A percentile compares a stretch with the other conserved stretches of the same genome.
These are phyloP conservation scores for Fusarium begoniae DNA, from an alignment of 2,329 filamentous ascomycete species.

Conservation along the genomic window DNA sequence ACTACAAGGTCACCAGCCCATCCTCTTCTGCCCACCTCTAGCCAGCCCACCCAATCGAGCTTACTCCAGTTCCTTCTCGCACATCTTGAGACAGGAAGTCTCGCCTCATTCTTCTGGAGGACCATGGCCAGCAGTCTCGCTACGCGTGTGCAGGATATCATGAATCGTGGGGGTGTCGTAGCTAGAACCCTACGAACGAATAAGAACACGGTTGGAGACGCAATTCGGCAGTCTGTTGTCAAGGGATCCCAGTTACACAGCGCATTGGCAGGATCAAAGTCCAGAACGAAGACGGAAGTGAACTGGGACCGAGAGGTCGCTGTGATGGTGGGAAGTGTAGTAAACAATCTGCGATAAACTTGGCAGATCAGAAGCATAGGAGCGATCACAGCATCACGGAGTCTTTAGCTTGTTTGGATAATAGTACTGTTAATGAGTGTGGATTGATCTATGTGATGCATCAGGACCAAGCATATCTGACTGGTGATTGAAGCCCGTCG, in stretches of 20 bases:
- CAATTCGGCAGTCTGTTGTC: conserved; percentile 84
- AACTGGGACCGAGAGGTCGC: conserved; percentile 91
- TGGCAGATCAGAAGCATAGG: not conserved
- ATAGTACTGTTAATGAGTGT: not conserved
- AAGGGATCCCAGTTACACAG: conserved; percentile 76
- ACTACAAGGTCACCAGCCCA: conserved; percentile 74
- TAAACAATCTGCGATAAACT: conserved; percentile 60
- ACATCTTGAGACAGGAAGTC: conserved; percentile 84
- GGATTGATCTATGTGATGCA: not conserved
- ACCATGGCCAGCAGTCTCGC: conserved; percentile 82
- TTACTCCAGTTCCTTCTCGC: conserved; percentile 78
- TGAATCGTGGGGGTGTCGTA: conserved; percentile 83
- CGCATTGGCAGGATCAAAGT: conserved; percentile 55
- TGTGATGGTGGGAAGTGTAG: conserved; percentile 90
- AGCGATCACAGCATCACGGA: not conserved
- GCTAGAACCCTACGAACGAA: conserved; percentile 83
- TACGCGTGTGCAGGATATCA: conserved; percentile 82
- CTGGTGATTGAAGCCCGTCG: not conserved
- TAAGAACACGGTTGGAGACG: conserved; percentile 76
- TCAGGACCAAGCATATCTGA: not conserved
- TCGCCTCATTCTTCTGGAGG: conserved; percentile 94
- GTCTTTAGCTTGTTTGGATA: not conserved
- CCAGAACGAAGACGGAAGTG: conserved; percentile 57
- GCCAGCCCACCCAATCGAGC: conserved; percentile 51
- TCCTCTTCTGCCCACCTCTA: conserved; percentile 62